Base-by-base conservation (phyloP, 495 filamentous ascomycete genomes). In the Penicillium maclennaniae region DNA sequence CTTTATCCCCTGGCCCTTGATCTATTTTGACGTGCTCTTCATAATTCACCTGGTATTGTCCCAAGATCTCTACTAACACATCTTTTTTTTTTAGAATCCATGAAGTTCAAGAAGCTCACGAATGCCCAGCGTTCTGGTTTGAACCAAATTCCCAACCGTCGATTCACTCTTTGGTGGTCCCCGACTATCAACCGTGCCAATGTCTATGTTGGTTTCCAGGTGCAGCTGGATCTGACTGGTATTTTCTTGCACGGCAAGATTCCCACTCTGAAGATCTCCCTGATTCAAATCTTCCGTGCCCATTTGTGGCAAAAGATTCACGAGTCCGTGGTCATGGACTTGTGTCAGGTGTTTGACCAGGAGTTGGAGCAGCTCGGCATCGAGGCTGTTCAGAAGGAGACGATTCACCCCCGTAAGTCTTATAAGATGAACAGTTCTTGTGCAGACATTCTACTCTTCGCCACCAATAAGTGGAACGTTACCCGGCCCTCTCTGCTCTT, bases 401-500 rank as follows among this genome's bases (percentile, higher is more conserved):
- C 93, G 0, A 99, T 99, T 59, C 95, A 99, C 79, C 95, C 95
- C 40, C 83, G 95, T 81, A 99, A 99, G 71, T 97, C 93, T 0
- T 99, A 99, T 80, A 99, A 99, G 82, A 99, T 99, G 95, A 99
- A 99, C 79, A 97, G 92, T 68, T 97, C 93, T 40, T 99, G 95
- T 70, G 95, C 95, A 15, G 95, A 99, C 73, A 97, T 99, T 57
- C 79, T 97, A 41, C 83, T 99, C 38, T 99, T 99, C 65, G 95
- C 95, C 16, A 96, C 89, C 47, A 93, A 96, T 75, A 99, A 97
- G 66, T 99, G 95, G 95, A 97, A 95, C 58, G 92, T 97, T 39
- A 96, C 91, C 5, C 79, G 89, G 17, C 95, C 95, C 7, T 97
- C 93, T 8, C 77, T 96, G 53, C 77, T 97, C 8, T 95, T 92